Percentiles rank a stretch among this genome's conserved stretches.
These are phyloP conservation scores for Gillenia trifoliata DNA, from an alignment of 306 rosid species.

Conservation along the genomic window DNA sequence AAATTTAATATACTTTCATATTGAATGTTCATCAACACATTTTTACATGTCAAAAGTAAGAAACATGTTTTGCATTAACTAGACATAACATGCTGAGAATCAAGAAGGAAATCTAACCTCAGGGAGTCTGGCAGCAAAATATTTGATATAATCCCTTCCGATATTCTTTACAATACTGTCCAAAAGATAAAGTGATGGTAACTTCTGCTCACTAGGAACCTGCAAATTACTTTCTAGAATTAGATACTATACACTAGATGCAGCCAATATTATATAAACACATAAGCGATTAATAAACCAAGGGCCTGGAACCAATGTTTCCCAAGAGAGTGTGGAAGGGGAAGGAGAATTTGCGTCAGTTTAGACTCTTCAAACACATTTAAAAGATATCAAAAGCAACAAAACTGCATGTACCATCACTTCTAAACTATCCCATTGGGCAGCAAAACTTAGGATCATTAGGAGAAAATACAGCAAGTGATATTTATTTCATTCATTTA, in stretches of 20 bases:
- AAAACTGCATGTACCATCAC: conserved; percentile 5
- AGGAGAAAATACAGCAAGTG: neutral
- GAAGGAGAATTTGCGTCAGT: neutral
- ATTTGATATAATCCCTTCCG: conserved; percentile 87
- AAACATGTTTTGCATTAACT: neutral
- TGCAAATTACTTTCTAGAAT: conserved; percentile 41
- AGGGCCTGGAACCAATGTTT: conserved; percentile 13
- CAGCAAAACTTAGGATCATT: neutral
- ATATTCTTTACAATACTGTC: conserved; percentile 98
- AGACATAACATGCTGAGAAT: neutral
- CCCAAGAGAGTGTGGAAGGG: neutral
- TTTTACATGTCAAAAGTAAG: neutral
- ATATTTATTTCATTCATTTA: neutral
- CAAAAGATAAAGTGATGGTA: conserved; percentile 88
- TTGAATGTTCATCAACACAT: neutral
- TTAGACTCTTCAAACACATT: neutral
- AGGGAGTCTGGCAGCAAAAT: conserved; percentile 72
- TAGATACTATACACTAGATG: neutral
- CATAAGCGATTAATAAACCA: conserved; percentile 3
- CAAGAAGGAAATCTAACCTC: conserved; percentile 63
- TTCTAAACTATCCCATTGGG: conserved; percentile 8
- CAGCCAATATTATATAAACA: conserved; percentile 11
- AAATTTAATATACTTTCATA: neutral
- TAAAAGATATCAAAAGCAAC: neutral
- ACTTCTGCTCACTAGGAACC: conserved; percentile 91